Conservation (phyloP, 225 moss, liverwort and hornwort genomes). For the Rhytidiadelphus loreus region DNA sequence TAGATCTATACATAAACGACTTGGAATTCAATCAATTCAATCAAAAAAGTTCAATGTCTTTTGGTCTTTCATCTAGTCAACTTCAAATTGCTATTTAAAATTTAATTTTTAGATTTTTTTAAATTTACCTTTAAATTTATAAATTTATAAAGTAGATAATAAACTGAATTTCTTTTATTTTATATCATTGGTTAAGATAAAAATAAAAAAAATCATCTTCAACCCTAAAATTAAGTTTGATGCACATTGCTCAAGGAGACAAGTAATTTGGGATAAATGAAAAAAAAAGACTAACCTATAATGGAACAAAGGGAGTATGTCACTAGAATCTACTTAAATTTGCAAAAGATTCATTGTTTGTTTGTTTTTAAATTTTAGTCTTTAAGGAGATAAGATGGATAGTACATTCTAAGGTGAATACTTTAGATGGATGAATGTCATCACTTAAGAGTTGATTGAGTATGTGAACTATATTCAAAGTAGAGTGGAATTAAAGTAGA, state of each 20-base stretch:
- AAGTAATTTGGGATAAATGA: neutral
- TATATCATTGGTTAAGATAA: too few species aligned
- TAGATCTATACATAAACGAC: accelerated
- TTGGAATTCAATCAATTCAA: neutral
- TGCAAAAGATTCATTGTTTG: neutral
- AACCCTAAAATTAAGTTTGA: neutral
- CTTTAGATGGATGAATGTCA: neutral
- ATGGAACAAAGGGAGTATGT: accelerated
- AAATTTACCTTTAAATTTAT: accelerated
- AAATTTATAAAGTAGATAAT: too few species aligned
- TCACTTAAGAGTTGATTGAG: neutral
- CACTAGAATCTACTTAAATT: neutral
- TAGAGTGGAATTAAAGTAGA: too few species aligned
- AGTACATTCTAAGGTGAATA: neutral
- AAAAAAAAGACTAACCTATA: too few species aligned
- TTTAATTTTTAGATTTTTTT: neutral
- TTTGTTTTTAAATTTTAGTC: neutral
- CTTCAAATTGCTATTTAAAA: neutral
- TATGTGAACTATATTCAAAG: neutral
- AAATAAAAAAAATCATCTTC: neutral
- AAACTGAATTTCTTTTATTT: neutral
- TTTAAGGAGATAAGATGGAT: neutral
- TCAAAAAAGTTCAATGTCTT: neutral
- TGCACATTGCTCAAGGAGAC: neutral
- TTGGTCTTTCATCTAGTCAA: neutral